phyloP scores from a whole-genome alignment of 164 flowering plant genomes.

The Liriodendron chinense region DNA sequence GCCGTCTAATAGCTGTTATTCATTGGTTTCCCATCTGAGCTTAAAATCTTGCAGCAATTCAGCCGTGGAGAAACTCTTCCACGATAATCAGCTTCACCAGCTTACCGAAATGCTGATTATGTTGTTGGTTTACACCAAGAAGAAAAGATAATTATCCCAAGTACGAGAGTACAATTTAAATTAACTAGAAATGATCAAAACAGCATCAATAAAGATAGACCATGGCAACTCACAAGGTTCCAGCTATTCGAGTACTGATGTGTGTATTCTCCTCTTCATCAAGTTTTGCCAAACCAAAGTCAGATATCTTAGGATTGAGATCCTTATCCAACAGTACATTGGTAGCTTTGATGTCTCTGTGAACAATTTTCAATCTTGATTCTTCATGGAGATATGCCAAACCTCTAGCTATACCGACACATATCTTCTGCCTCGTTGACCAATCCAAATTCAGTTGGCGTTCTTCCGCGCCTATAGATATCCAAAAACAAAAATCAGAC shows the following conservation, averaged over 20 bases:
- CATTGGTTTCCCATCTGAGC: not conserved
- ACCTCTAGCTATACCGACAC: slow-evolving; percentile 52
- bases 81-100: not conserved
- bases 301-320: slow-evolving; percentile 44
- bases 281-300: slow-evolving; percentile 52
- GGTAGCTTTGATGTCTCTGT: slow-evolving; percentile 43
- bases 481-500: not conserved
- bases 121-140: too few species aligned
- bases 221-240: slow-evolving; percentile 37
- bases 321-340: slow-evolving; percentile 41
- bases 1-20: not conserved
- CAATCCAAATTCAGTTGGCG: slow-evolving; percentile 31
- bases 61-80: not conserved
- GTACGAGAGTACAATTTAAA: not conserved
- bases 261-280: slow-evolving; percentile 47
- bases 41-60: not conserved
- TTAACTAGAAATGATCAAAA: not conserved
- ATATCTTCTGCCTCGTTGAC: slow-evolving; percentile 35
- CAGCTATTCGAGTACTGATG: slow-evolving; percentile 55
- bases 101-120: not conserved
- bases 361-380: slow-evolving; percentile 45
- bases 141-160: not conserved
- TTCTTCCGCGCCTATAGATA: slow-evolving; percentile 24
- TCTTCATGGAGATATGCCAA: slow-evolving; percentile 56
- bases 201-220: not conserved